Percentiles rank a stretch among this genome's conserved stretches.
These are phyloP conservation scores for Alnus glutinosa DNA, from an alignment of 306 rosid species.

Conservation along the genomic window DNA sequence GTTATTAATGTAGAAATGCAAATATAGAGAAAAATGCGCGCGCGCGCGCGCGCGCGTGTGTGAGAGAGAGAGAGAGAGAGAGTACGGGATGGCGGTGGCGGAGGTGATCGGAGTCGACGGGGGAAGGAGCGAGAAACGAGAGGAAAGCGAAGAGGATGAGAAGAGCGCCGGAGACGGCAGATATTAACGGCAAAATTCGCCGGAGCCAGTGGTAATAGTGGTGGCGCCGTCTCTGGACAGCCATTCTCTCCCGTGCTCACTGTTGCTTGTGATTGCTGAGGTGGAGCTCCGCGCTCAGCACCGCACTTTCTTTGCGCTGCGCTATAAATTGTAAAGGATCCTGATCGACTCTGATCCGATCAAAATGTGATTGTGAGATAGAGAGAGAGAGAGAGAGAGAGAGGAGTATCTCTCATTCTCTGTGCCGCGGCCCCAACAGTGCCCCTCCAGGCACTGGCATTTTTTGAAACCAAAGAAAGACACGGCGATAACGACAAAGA, in stretches of 20 bases:
- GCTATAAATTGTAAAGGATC: too few species aligned
- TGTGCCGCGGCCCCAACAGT: constrained; percentile 19
- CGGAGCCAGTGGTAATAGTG: constrained; percentile 65
- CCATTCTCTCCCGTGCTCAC: constrained; percentile 40
- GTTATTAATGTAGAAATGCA: constrained; percentile 4
- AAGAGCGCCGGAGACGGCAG: constrained; percentile 61
- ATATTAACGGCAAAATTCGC: constrained; percentile 55
- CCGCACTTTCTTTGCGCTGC: not conserved
- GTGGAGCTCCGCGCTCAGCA: not conserved
- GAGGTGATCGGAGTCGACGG: constrained; percentile 50
- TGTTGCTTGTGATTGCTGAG: constrained; percentile 1
- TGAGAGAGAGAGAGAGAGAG: constrained; percentile 4
- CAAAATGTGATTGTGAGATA: not conserved
- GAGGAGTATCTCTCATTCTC: constrained; percentile 14
- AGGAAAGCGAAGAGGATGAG: constrained; percentile 73
- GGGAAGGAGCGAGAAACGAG: constrained; percentile 83
- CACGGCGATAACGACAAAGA: constrained; percentile 28
- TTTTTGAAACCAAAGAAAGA: not conserved
- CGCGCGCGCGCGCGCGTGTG: too few species aligned
- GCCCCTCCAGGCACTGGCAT: not conserved
- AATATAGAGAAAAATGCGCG: not conserved
- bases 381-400: not conserved
- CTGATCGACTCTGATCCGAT: not conserved
- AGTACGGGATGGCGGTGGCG: constrained; percentile 56
- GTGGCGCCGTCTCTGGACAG: constrained; percentile 84